phyloP scores from a whole-genome alignment of 2,329 filamentous ascomycete genomes.

The Colletotrichum eleusines region DNA sequence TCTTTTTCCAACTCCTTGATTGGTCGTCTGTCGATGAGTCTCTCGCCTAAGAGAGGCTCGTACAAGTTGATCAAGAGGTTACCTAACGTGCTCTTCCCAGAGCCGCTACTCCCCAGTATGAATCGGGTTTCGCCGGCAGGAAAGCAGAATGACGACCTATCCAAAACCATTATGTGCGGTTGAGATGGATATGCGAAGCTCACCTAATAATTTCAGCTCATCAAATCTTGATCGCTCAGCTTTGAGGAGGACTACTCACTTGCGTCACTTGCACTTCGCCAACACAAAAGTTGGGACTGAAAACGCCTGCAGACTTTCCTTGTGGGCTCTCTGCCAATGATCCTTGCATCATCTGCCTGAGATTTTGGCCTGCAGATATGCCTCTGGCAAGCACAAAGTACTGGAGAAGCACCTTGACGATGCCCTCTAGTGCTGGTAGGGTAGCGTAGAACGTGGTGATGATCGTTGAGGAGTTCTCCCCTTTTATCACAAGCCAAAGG shows the following conservation, averaged over 20 bases:
- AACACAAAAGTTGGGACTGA: slow-evolving; percentile 55
- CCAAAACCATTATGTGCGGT: slow-evolving; percentile 69
- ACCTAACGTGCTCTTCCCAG: slow-evolving; percentile 90
- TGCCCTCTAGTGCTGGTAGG: slow-evolving; percentile 79
- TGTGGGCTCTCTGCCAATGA: slow-evolving; percentile 43
- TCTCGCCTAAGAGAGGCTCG: slow-evolving; percentile 74
- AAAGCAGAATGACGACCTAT: slow-evolving; percentile 75
- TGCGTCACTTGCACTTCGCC: slow-evolving; percentile 78
- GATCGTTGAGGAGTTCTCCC: slow-evolving; percentile 73
- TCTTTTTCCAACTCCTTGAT: slow-evolving; percentile 71
- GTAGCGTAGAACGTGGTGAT: slow-evolving; percentile 89
- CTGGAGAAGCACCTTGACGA: slow-evolving; percentile 81
- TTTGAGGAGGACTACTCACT: slow-evolving; percentile 58
- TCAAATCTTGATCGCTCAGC: not conserved
- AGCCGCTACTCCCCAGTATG: slow-evolving; percentile 87
- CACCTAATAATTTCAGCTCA: slow-evolving; percentile 63
- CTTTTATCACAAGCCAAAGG: slow-evolving; percentile 71
- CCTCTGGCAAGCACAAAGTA: slow-evolving; percentile 84
- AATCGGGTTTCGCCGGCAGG: slow-evolving; percentile 80
- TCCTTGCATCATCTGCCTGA: slow-evolving; percentile 51
- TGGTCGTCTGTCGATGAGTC: slow-evolving; percentile 76
- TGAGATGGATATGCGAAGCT: slow-evolving; percentile 85
- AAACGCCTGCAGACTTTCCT: slow-evolving; percentile 47
- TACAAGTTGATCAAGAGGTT: slow-evolving; percentile 87
- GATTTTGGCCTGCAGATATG: slow-evolving; percentile 75